These are phyloP conservation scores for Cenchrus americanus DNA, from an alignment of 176 grass and related monocot species.

Conservation along the genomic window DNA sequence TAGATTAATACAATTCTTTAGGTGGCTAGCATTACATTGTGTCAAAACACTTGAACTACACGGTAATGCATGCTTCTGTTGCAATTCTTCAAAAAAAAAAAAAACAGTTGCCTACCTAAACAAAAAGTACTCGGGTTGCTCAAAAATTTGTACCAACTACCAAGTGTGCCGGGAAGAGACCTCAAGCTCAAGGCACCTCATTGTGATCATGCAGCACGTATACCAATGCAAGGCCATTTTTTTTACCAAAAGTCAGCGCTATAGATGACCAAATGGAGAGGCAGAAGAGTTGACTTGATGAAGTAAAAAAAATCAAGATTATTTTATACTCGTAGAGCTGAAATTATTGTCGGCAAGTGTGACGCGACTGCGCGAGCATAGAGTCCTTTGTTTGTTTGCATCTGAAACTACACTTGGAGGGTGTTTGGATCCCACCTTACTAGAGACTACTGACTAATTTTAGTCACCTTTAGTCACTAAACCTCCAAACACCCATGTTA, in stretches of 20 bases:
- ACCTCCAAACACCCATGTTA: too few species aligned
- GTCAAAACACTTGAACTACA: neutral
- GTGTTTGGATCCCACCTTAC: too few species aligned
- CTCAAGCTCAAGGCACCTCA: neutral
- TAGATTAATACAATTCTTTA: neutral
- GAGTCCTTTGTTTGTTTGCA: too few species aligned
- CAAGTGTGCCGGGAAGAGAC: neutral
- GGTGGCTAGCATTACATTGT: neutral
- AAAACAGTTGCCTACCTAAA: neutral
- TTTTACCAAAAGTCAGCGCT: neutral
- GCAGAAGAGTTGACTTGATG: too few species aligned
- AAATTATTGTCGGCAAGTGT: too few species aligned
- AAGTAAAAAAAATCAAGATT: too few species aligned
- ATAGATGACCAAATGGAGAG: neutral
- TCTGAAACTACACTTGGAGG: too few species aligned
- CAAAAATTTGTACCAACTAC: neutral
- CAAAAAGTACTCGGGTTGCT: neutral
- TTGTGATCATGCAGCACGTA: neutral
- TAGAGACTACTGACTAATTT: too few species aligned
- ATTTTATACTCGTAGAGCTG: too few species aligned
- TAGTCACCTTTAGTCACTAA: too few species aligned
- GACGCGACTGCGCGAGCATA: too few species aligned
- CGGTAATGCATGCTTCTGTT: neutral
- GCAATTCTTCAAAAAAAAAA: neutral
- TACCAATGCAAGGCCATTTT: neutral